phyloP scores from a whole-genome alignment of 2,329 filamentous ascomycete species.

The Monosporascus sp. region DNA sequence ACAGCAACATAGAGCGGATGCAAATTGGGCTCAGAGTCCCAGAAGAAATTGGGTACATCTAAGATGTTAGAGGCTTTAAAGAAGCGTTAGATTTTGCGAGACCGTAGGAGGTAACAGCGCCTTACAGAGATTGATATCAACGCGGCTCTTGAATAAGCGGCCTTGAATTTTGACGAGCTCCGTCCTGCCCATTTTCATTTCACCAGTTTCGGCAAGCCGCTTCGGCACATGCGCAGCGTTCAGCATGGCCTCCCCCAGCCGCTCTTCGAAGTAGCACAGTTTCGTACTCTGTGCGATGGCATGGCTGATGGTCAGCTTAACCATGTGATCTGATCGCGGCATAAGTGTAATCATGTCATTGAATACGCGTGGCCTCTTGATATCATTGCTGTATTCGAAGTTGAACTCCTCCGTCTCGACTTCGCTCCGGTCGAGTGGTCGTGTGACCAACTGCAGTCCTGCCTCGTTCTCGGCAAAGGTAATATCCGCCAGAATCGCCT shows the following conservation, averaged over 20 bases:
- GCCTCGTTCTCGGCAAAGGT: constrained; percentile 75
- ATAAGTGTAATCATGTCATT: constrained; percentile 99
- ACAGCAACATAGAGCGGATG: constrained; percentile 93
- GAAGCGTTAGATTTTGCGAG: constrained; percentile 14
- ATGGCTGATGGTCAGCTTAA: constrained; percentile 95
- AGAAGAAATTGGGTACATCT: constrained; percentile 96
- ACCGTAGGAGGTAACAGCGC: constrained; percentile 11
- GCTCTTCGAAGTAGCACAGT: constrained; percentile 90
- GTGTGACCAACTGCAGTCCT: constrained; percentile 63
- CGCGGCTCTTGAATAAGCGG: constrained; percentile 83
- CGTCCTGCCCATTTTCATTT: constrained; percentile 83
- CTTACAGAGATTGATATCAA: constrained; percentile 97
- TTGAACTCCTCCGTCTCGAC: constrained; percentile 99
- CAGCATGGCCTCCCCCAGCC: constrained; percentile 90
- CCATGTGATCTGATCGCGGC: constrained; percentile 92
- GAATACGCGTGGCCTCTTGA: constrained; percentile 85
- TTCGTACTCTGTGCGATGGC: constrained; percentile 97
- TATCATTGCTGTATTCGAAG: constrained; percentile 88
- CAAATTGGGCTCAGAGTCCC: constrained; percentile 92
- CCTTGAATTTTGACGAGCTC: constrained; percentile 93
- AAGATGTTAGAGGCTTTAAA: constrained; percentile 82
- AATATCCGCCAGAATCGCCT: constrained; percentile 90
- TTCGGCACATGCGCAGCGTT: constrained; percentile 91
- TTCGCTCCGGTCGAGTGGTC: constrained; percentile 79
- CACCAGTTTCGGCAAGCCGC: constrained; percentile 79